Base-by-base conservation (phyloP, 345 rosid species). In the rapeseed (Brassica napus) region DNA sequence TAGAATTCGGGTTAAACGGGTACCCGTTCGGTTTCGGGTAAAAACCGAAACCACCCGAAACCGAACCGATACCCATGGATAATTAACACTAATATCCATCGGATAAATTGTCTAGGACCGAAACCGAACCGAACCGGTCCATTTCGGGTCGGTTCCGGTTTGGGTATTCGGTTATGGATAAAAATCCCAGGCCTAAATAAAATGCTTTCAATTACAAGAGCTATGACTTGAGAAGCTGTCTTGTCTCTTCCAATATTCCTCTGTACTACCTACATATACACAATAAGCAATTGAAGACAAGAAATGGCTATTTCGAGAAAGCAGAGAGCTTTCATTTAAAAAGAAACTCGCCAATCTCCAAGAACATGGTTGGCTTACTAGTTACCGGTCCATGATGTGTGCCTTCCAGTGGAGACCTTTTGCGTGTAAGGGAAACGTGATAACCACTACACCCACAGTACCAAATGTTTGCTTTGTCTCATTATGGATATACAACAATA, bases 301-400 rank as follows among this genome's bases (percentile, higher is more conserved):
- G 16, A 68, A 68, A 12, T 4, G 31, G 23, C 59, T 4, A 65
- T 47, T 18, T 18, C 21, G 21, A 18, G 21, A 18, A 18, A 18
- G 21, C 21, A 18, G 21, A 18, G 21, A 18, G 21, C 21, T 68
- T 37, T 31, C 14, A 65, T 8, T 12, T 4, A 72, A 54, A 67
- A 47, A 18, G 16, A 68, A 28, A 72, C 80, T 70, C 78, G 89
- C 98, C 97, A 73, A 94, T 94, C 84, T 94, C 98, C 39, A 92
- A 68, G 81, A 94, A 94, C 97, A 94, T 82, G 0, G 98, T 91
- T 16, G 94, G 98, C 71, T 88, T 92, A 71, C 42, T 88, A 3
- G 98, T 92, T 74, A 86, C 60, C 0, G 97, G 98, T 74, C 98
- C 97, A 85, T 94, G 98, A 81, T 94, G 97, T 71, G 97, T 94